phyloP scores from a whole-genome alignment of 345 rosid species.

The Citrus medica region DNA sequence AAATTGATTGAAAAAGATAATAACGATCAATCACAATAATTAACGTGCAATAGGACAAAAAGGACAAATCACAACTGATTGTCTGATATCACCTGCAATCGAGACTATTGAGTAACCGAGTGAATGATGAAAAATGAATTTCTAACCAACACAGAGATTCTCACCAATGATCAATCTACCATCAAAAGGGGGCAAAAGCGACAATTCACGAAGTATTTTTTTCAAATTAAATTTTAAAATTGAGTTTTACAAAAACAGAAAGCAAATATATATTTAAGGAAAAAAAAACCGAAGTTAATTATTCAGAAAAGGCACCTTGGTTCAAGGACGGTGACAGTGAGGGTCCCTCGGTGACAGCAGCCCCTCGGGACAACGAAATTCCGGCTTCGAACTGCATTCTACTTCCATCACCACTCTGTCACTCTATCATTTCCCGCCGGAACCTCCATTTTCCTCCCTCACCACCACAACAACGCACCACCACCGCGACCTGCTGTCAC shows the following conservation, averaged over 20 bases:
- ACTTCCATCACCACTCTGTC: conserved; percentile 39
- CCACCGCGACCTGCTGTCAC: conserved; percentile 14
- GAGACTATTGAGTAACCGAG: not conserved
- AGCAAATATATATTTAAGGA: not conserved
- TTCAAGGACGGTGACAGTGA: conserved; percentile 60
- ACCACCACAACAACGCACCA: conserved; percentile 21
- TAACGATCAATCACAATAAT: not conserved
- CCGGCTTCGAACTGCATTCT: conserved; percentile 74
- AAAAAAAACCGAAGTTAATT: not conserved
- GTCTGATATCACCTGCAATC: not conserved
- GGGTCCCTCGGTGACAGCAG: conserved; percentile 42
- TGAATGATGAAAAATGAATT: not conserved
- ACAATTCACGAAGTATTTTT: conserved; percentile 3
- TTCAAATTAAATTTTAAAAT: not conserved
- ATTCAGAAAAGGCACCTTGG: conserved; percentile 42
- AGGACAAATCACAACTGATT: not conserved
- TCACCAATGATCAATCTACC: not conserved
- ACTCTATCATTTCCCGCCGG: conserved; percentile 14
- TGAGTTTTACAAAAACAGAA: not conserved
- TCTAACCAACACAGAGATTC: not conserved
- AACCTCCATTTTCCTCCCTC: conserved; percentile 24
- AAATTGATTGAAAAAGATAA: not conserved
- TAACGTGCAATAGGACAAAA: not conserved
- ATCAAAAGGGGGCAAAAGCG: conserved; percentile 5
- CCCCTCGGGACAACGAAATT: conserved; percentile 59